Base-by-base conservation (phyloP, 2,329 filamentous ascomycete species). In the Sporothrix pseudoabietina region DNA sequence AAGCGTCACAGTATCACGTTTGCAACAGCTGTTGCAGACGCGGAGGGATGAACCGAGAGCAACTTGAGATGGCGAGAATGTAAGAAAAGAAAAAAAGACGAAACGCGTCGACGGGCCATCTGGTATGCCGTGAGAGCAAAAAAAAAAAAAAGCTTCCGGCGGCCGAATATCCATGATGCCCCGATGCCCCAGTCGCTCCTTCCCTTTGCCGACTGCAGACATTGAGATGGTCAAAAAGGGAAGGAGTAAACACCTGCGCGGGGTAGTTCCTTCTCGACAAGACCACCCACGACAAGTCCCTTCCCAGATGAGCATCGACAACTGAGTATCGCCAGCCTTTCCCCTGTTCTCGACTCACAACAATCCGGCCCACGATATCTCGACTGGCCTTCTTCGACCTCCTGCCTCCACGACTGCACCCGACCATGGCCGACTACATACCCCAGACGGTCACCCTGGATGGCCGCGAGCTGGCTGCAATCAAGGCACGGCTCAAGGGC, bases 381-480 rank as follows among this genome's bases (percentile, higher is more conserved):
- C 57, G 9, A 32, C 26, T 59, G 22, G 4, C 39, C 39, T 30
- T n/a, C 52, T 55, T 19, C 9, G 9, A 22, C 52, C 52, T 14
- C 32, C 47, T 14, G 8, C 47, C 49, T 55, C 49, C 10, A 22
- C 55, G 26, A 10, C 41, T 19, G 26, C 8, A 16, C 19, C 49
- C 26, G 16, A 59, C 57, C n/a, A 74, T 75, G 74, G 9, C 65
- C 22, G 19, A 30, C 26, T 14, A 54, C 65, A 52, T 54, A 19
- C 76, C 76, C 14, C 57, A 75, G 19, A 77, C 76, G 6, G 74
- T 76, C 19, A 74, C 76, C 30, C 70, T 77, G 30, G 73, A 76
- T 39, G 76, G 76, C 63, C 35, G 22, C 7, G 71, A 69, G 41
- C 72, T 77, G 44, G 73, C 59, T 41, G 55, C 69, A n/a, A 68